phyloP scores from a whole-genome alignment of 257 asterid species.

The Asclepias syriaca region DNA sequence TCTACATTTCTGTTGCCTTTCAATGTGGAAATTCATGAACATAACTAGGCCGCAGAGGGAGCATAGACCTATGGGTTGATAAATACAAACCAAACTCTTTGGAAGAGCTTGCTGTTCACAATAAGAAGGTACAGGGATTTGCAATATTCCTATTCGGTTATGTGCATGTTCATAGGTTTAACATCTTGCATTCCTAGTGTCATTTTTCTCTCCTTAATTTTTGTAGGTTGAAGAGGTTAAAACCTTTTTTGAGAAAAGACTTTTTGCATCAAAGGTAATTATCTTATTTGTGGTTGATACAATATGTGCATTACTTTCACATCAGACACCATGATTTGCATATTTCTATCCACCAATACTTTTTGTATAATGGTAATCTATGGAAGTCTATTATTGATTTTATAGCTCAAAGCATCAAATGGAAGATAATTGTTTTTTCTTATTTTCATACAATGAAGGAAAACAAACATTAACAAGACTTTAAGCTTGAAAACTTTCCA shows the following conservation, averaged over 20 bases:
- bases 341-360: neutral
- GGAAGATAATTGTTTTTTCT: neutral
- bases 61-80: conserved; percentile 65
- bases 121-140: conserved; percentile 60
- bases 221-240: conserved; percentile 87
- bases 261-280: conserved; percentile 43
- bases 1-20: neutral
- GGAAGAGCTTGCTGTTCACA: conserved; percentile 87
- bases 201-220: conserved; percentile 22
- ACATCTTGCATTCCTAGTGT: neutral
- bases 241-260: conserved; percentile 74
- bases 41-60: conserved; percentile 37
- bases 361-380: neutral
- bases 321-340: neutral
- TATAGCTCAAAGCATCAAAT: neutral
- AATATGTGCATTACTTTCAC: neutral
- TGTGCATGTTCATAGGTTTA: conserved; percentile 10
- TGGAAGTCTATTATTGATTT: neutral
- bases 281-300: neutral
- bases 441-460: neutral
- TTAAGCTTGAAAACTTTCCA: neutral
- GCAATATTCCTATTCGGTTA: conserved; percentile 1
- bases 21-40: no score
- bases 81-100: conserved; percentile 63
- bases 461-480: neutral